Base-by-base conservation (phyloP, 805 yeast genomes). In the Cyberlindnera americana region DNA sequence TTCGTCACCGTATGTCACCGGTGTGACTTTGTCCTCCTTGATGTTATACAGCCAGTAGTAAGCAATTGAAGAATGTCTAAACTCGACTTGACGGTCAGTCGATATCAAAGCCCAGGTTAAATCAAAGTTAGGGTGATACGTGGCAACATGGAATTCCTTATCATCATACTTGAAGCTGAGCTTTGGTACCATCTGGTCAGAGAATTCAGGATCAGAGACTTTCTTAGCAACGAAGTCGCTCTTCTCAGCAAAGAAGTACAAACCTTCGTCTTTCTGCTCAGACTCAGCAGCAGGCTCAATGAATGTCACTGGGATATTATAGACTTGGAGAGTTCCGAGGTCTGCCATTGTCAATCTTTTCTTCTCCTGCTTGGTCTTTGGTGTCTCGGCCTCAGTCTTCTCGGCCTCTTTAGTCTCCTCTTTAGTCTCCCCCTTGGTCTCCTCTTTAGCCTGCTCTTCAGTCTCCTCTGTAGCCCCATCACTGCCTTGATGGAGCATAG, bases 1-100 rank as follows among this genome's bases (percentile, higher is more conserved):
- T 3, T 52, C 52, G 1, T 47, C 52, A 2, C 41, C 49, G 18
- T 51, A 48, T 2, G 59, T 61, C 13, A 68, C 39, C 15, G 67
- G 64, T 2, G 49, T 41, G 13, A 65, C 54, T 2, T 29, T 33
- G 6, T 47, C 24, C 3, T 47, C 40, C 3, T 46, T 43, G 27
- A 66, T 57, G 43, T 69, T 59, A 35, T 60, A 65, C 2, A 70
- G 50, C 67, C 72, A 73, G 46, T 66, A 70, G 14, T 66, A 45
- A 2, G 69, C 70, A 27, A 53, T 48, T 5, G 65, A 58, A 0
- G 78, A 73, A 43, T 72, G 77, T 59, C 80, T 70, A 73, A 79
- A 88, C 51, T 80, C 75, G 16, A 58, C 53, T 15, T 60, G 57
- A 8, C 43, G 38, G 41, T 86, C 75, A 0, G 95, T 74, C 9